Evolutionary conservation across 2,329 filamentous ascomycete genomes (phyloP), one percentile per base, ranked within the genome.

Genomic region (Cordyceps tenuipes): DNA sequence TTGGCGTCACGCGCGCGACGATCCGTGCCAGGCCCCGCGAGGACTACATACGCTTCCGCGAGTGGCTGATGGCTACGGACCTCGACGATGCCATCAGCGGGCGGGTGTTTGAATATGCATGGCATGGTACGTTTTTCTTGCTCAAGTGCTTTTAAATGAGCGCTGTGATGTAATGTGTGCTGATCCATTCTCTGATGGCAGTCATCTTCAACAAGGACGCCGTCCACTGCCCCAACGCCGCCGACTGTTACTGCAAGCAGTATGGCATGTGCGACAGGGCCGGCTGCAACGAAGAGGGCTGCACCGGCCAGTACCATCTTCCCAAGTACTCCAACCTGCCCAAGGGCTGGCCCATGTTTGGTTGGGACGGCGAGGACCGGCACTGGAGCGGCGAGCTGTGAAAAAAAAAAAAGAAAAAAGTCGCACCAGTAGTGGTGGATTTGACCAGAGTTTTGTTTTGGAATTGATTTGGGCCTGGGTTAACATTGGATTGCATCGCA

Each of bases 241-340:
- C 76, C 50, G 79, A 82, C 9, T 89, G 86, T 68, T 88, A 88
- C 69, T 89, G 86, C 71, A 82, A 85, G 46, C 77, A 83, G 17
- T 89, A 85, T 65, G 85, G 85, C 0, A 65, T 86, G 29, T 89
- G 86, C 69, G 67, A 74, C 54, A 51, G 29, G 26, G 59, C 77
- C 43, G 65, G 72, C 13, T 78, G 76, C 66, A 69, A 73, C 1
- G 67, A 73, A 19, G 72, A 76, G 23, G 75, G 74, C 29, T 88
- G 86, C 66, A 72, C 78, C 4, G 77, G 77, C 2, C 79, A 83
- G 60, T 89, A 88, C 67, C 73, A 72, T 2, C 74, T 88, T 7
- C 85, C 86, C 2, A 78, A 76, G 0, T 86, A 72, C 63, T 77
- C 83, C 1, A 78, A 73, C 2, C 71, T 88, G 8, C 86, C 86